Evolutionary conservation across 345 rosid species (phyloP).

Genomic region (Erodium maritimum): DNA sequence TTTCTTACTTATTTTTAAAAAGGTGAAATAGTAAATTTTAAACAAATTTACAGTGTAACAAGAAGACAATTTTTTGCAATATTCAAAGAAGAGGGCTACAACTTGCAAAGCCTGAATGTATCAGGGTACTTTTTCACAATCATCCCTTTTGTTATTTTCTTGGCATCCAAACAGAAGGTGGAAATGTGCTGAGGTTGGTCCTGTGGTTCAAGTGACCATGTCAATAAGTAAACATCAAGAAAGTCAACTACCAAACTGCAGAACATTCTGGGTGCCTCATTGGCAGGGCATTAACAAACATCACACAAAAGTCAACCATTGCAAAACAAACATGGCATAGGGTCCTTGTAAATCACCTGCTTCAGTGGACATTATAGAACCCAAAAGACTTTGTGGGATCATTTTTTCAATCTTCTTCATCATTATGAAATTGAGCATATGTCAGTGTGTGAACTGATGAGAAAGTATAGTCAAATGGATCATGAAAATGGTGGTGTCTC

Average conservation of each 20-base stretch:
- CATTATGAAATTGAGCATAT: neutral
- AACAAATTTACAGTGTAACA: no score
- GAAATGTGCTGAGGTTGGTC: neutral
- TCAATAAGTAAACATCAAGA: conserved; percentile 6
- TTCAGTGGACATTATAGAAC: no score
- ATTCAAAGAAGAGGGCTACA: no score
- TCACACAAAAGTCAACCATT: conserved; percentile 10
- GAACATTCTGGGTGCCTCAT: neutral
- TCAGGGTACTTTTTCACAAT: neutral
- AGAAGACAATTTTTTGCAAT: no score
- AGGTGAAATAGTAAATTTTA: no score
- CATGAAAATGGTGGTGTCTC: neutral
- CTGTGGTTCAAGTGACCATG: neutral
- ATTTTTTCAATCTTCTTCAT: neutral
- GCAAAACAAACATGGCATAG: neutral
- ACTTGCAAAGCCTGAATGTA: no score
- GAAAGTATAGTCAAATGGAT: neutral
- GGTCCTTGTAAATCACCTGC: conserved; percentile 5
- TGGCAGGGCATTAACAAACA: conserved; percentile 1
- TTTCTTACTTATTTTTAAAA: no score
- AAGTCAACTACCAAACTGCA: conserved; percentile 2
- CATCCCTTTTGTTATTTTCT: no score
- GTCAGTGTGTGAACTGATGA: neutral
- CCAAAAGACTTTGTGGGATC: no score
- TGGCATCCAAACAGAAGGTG: no score